phyloP scores from a whole-genome alignment of 805 yeast genomes.

The Pichia ethanolica region DNA sequence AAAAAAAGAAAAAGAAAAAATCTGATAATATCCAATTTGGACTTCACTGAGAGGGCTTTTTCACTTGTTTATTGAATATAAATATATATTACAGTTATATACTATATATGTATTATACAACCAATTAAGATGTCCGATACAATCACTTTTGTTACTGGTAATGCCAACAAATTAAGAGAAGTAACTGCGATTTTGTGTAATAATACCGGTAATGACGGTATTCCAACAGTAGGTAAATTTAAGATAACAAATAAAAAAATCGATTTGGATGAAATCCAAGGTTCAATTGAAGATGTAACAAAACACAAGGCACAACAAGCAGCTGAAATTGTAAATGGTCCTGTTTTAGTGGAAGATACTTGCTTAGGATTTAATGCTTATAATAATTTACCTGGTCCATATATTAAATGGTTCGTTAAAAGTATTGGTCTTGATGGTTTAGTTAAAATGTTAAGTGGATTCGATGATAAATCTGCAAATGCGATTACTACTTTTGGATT shows the following conservation, averaged over 20 bases:
- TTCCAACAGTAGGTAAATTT: constrained; percentile 39
- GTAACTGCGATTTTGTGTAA: constrained; percentile 65
- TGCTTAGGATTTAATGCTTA: constrained; percentile 78
- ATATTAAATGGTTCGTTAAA: constrained; percentile 80
- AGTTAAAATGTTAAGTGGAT: constrained; percentile 69
- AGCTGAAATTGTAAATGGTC: constrained; percentile 53
- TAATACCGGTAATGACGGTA: constrained; percentile 14
- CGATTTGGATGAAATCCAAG: constrained; percentile 90
- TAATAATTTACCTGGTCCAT: constrained; percentile 84
- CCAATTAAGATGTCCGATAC: constrained; percentile 13
- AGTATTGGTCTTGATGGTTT: constrained; percentile 70
- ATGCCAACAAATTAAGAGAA: constrained; percentile 79
- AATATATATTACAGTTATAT: too few species aligned
- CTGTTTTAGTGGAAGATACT: constrained; percentile 93
- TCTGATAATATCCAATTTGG: too few species aligned
- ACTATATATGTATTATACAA: too few species aligned
- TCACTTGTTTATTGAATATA: too few species aligned
- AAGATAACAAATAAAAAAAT: constrained; percentile 54
- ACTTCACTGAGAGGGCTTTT: too few species aligned
- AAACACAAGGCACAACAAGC: constrained; percentile 73
- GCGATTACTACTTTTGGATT: constrained; percentile 92
- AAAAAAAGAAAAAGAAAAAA: background rate
- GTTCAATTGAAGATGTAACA: constrained; percentile 75
- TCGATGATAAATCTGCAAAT: constrained; percentile 75
- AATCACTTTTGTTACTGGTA: constrained; percentile 54